These are phyloP conservation scores for Uronychia setigera DNA, from an alignment of 73 alveolate genomes.

Conservation along the genomic window DNA sequence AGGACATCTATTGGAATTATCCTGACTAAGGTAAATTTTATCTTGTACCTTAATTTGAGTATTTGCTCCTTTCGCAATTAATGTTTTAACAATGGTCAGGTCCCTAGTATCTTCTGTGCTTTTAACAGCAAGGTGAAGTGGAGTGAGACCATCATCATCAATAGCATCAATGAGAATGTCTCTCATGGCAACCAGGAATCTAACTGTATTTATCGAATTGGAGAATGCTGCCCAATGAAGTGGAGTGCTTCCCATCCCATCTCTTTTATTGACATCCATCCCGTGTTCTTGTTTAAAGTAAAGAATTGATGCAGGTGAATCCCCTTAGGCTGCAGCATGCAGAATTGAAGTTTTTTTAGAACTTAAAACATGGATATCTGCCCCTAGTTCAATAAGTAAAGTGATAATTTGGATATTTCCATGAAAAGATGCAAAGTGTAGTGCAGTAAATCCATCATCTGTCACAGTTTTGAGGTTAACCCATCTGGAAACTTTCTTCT, in stretches of 20 bases:
- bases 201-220: constrained; percentile 57
- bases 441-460: constrained; percentile 56
- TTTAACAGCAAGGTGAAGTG: constrained; percentile 73
- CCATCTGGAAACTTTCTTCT: neutral
- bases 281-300: constrained; percentile 29
- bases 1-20: neutral
- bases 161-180: constrained; percentile 59
- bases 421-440: constrained; percentile 69
- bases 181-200: constrained; percentile 65
- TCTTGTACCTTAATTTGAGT: constrained; percentile 34
- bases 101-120: constrained; percentile 41
- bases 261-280: constrained; percentile 40
- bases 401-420: constrained; percentile 56
- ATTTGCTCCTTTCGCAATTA: constrained; percentile 62
- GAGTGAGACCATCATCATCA: constrained; percentile 73
- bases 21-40: neutral
- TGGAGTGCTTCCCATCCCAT: constrained; percentile 67
- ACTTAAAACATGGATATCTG: constrained; percentile 49
- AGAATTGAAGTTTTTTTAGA: constrained; percentile 63
- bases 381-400: constrained; percentile 60
- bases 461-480: constrained; percentile 27
- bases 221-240: constrained; percentile 84
- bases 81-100: constrained; percentile 25
- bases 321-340: constrained; percentile 77
- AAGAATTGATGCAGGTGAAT: constrained; percentile 60